These are phyloP conservation scores for Coelastrella sp. DNA, from an alignment of 139 green algal genomes.

Conservation along the genomic window DNA sequence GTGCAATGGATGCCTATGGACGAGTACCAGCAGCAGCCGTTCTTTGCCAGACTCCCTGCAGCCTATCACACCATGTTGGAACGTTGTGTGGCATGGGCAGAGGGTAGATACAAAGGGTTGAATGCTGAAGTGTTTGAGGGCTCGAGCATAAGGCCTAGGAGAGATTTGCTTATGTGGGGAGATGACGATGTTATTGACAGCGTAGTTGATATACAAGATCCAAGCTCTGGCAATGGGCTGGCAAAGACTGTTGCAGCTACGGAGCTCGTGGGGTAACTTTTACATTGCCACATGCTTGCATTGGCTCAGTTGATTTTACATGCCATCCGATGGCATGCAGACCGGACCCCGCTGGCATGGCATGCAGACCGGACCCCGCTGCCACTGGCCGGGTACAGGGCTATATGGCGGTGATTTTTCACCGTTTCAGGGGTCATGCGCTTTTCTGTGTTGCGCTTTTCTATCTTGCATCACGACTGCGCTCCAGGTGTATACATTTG, in stretches of 20 bases:
- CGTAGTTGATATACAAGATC: not conserved
- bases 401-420: too few species aligned
- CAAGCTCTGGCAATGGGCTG: not conserved
- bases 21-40: conserved; percentile 63
- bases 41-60: conserved; percentile 46
- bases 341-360: too few species aligned
- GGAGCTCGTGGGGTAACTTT: not conserved
- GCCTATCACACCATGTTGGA: conserved; percentile 55
- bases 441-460: too few species aligned
- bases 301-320: too few species aligned
- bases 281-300: too few species aligned
- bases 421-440: too few species aligned
- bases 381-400: too few species aligned
- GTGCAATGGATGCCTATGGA: conserved; percentile 77
- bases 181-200: not conserved
- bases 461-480: too few species aligned
- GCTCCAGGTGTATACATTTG: too few species aligned
- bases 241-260: not conserved
- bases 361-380: too few species aligned
- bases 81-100: conserved; percentile 52
- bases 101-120: conserved; percentile 55
- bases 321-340: too few species aligned
- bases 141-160: not conserved
- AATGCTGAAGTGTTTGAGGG: conserved; percentile 24
- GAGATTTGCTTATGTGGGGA: conserved; percentile 32